Evolutionary conservation across 306 rosid genomes (phyloP).

Genomic region (Begonia loranthoides): DNA sequence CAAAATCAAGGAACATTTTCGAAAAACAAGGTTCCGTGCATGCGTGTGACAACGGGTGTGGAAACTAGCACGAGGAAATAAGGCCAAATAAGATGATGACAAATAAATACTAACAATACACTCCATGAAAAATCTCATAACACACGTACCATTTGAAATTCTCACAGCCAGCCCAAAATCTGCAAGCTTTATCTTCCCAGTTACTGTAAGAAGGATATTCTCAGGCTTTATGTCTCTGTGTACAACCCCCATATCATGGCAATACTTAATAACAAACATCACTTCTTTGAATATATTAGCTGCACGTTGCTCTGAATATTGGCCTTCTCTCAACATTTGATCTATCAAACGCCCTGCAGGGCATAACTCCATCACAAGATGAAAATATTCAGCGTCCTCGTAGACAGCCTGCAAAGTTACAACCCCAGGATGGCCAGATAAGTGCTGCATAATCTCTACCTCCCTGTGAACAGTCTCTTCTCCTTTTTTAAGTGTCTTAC

Average conservation of each 20-base stretch:
- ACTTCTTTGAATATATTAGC: constrained; percentile 86
- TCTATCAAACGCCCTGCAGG: constrained; percentile 84
- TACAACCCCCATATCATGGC: constrained; percentile 99
- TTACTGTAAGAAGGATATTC: constrained; percentile 70
- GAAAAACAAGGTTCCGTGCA: no score
- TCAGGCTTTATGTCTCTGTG: constrained; percentile 97
- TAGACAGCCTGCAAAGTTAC: constrained; percentile 92
- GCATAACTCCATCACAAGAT: constrained; percentile 95
- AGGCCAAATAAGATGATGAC: neutral
- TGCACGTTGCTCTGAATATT: constrained; percentile 67
- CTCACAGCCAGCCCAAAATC: constrained; percentile 98
- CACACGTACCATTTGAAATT: constrained; percentile 55
- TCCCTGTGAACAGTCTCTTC: constrained; percentile 96
- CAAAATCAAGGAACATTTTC: no score
- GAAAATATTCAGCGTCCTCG: constrained; percentile 76
- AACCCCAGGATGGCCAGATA: constrained; percentile 91
- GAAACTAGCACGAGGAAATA: neutral
- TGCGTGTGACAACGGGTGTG: no score
- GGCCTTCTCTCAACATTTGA: constrained; percentile 59
- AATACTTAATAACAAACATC: constrained; percentile 85
- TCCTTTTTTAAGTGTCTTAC: constrained; percentile 82
- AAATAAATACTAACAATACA: neutral
- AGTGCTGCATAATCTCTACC: constrained; percentile 99
- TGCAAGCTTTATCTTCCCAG: constrained; percentile 91
- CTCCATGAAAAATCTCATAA: neutral